Percentiles rank a stretch among this genome's conserved stretches.
phyloP scores from a whole-genome alignment of 371 early-diverging fungal species.

The Gilbertella persicaria region DNA sequence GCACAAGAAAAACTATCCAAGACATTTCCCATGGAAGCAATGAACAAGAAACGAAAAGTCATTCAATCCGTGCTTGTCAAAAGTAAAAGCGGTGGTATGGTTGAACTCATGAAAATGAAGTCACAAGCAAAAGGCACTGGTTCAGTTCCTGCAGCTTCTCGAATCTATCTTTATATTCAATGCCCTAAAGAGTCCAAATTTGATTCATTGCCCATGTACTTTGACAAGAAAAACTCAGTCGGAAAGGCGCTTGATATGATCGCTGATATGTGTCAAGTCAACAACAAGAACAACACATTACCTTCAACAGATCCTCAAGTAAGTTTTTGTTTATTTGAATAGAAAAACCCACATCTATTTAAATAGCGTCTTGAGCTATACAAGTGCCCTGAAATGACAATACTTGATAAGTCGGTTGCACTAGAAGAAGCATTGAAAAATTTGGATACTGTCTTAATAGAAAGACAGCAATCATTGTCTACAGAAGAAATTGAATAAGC shows the following conservation, averaged over 20 bases:
- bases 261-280: conserved; percentile 25
- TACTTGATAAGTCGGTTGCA: conserved; percentile 16
- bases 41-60: not conserved
- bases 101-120: conserved; percentile 44
- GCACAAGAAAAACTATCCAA: conserved; percentile 32
- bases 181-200: conserved; percentile 19
- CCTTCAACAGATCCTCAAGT: conserved; percentile 25
- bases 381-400: conserved; percentile 21
- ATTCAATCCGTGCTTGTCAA: conserved; percentile 9
- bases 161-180: conserved; percentile 33
- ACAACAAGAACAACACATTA: conserved; percentile 28
- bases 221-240: conserved; percentile 33
- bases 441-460: conserved; percentile 27
- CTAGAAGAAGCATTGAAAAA: conserved; percentile 19
- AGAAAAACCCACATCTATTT: not conserved
- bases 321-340: too few species aligned
- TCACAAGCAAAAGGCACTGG: conserved; percentile 35
- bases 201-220: conserved; percentile 16
- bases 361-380: conserved; percentile 25
- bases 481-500: conserved; percentile 2
- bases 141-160: conserved; percentile 23
- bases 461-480: conserved; percentile 14
- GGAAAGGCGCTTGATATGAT: conserved; percentile 28
- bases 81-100: conserved; percentile 21
- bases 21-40: conserved; percentile 10